These are phyloP conservation scores for Backusella parvicylindrica DNA, from an alignment of 192 early-diverging fungal genomes.

Conservation along the genomic window DNA sequence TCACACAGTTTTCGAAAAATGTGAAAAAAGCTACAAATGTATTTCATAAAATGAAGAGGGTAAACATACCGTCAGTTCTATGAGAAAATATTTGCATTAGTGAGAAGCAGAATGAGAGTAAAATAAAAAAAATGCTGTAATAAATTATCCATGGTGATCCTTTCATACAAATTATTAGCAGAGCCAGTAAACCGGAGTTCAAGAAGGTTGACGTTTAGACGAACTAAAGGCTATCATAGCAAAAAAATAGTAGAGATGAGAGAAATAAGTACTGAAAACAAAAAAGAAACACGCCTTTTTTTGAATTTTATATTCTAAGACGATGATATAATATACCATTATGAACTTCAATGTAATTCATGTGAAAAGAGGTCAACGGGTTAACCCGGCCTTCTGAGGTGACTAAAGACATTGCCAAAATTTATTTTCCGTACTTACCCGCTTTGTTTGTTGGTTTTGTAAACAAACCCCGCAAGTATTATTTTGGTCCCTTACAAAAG, in stretches of 20 bases:
- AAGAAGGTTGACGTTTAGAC: neutral
- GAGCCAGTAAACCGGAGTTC: neutral
- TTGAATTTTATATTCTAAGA: neutral
- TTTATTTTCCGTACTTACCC: constrained; percentile 13
- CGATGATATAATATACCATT: neutral
- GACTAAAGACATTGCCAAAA: neutral
- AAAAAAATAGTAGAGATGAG: neutral
- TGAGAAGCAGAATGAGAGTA: neutral
- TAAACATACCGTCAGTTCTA: neutral
- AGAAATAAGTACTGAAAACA: neutral
- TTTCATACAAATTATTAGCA: neutral
- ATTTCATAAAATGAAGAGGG: neutral
- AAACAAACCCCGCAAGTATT: constrained; percentile 7
- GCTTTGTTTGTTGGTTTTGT: neutral
- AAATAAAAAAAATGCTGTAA: neutral
- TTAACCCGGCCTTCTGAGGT: neutral
- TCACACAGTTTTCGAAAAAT: neutral
- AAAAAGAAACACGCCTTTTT: neutral
- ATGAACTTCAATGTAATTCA: neutral
- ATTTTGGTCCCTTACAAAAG: neutral
- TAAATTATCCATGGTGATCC: neutral
- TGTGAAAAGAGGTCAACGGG: neutral
- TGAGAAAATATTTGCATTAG: neutral
- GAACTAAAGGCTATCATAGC: neutral
- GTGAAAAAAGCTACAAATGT: neutral